Base-by-base conservation (phyloP, 2,329 filamentous ascomycete species). In the Epichloe hybrida region DNA sequence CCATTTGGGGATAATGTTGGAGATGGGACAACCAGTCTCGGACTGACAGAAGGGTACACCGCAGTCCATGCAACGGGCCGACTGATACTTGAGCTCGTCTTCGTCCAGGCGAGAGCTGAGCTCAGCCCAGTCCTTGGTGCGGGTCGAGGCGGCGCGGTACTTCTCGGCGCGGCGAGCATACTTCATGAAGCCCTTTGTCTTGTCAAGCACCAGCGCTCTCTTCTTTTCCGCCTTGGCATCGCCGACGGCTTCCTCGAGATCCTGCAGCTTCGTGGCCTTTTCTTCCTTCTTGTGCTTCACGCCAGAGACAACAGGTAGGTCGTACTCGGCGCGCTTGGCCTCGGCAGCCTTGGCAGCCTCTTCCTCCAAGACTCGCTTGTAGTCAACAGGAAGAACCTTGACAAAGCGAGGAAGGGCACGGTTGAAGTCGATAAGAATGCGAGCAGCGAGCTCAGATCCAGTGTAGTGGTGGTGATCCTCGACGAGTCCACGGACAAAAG, bases 401-500 rank as follows among this genome's bases (percentile, higher is more conserved):
- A 96, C 77, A 62, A 97, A 95, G 59, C 88, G 86, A 52, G 84
- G 84, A 49, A 96, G 79, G 42, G 90, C 90, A 58, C 89, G 84
- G 67, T 83, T 94, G 73, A 96, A 97, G 73, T 97, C 91, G n/a
- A 95, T 78, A 9, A 97, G 75, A 57, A 96, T 88, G 55, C 91
- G 87, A 53, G 90, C 90, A 36, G 91, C 91, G 50, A 95, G 80
- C 74, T 96, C 91, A 13, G 91, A 96, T 53, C 91, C 91, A 52
- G 91, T 97, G 76, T 95, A 96, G 69, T 96, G 91, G 69, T 96
- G 89, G 64, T 97, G 91, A 59, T 97, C 91, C 72, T 97, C 91
- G 50, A 97, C 88, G 58, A 96, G 76, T 55, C 90, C 86, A 58
- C 90, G 88, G 34, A 97, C 76, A 66, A 85, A 96, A 36, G 90